A percentile compares a stretch with the other conserved stretches of the same genome.
phyloP scores from a whole-genome alignment of 2,329 filamentous ascomycete species.

The Alternaria sp. region DNA sequence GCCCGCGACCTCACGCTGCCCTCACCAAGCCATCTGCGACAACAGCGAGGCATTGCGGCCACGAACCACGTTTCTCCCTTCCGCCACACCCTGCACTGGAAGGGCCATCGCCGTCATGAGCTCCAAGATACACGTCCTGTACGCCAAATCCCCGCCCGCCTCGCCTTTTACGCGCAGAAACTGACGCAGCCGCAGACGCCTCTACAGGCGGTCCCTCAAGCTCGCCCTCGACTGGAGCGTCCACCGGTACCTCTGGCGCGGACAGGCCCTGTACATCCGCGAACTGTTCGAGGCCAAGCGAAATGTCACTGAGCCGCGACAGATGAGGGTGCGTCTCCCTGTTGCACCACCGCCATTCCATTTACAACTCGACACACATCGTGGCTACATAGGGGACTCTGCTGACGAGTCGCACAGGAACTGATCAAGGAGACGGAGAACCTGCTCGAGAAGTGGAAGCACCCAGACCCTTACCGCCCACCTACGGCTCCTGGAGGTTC shows the following conservation, averaged over 20 bases:
- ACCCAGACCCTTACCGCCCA: slow-evolving; percentile 89
- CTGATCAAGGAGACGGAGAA: slow-evolving; percentile 89
- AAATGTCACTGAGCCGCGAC: slow-evolving; percentile 81
- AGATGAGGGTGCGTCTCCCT: slow-evolving; percentile 74
- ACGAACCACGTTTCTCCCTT: slow-evolving; percentile 20
- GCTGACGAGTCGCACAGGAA: slow-evolving; percentile 63
- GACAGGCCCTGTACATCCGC: slow-evolving; percentile 94
- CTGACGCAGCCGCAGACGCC: slow-evolving; percentile 60
- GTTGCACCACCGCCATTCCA: not conserved
- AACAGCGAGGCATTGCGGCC: slow-evolving; percentile 44
- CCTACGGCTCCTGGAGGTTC: slow-evolving; percentile 94
- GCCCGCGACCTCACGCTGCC: slow-evolving; percentile 35
- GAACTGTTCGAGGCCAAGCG: slow-evolving; percentile 95
- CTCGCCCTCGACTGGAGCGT: slow-evolving; percentile 95
- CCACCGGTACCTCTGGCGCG: slow-evolving; percentile 90
- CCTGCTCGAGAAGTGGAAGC: slow-evolving; percentile 92
- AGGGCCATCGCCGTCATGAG: slow-evolving; percentile 48
- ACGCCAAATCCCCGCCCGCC: slow-evolving; percentile 25
- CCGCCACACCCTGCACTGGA: slow-evolving; percentile 24
- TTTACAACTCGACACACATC: slow-evolving; percentile 7
- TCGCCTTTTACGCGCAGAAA: slow-evolving; percentile 25
- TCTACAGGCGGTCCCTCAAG: slow-evolving; percentile 94
- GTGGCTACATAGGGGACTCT: slow-evolving; percentile 3
- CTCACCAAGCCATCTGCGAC: slow-evolving; percentile 26
- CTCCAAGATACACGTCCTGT: slow-evolving; percentile 51